Percentiles rank a stretch among this genome's conserved stretches.
These are phyloP conservation scores for Sanghuangporus weigelae DNA, from an alignment of 1,284 basidiomycete genomes.

Conservation along the genomic window DNA sequence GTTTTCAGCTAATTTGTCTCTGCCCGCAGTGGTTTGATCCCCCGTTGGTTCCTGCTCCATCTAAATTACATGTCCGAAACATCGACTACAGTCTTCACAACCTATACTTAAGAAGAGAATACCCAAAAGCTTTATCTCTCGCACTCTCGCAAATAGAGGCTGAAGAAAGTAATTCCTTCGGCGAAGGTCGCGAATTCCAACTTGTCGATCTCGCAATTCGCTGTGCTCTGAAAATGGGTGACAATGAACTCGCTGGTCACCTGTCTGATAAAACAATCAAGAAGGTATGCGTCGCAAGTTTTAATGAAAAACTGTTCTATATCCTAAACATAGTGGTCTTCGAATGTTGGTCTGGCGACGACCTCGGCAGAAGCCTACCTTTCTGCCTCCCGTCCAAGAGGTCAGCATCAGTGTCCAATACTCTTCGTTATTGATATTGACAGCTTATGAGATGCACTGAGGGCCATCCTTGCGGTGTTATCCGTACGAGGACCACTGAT, in stretches of 20 bases:
- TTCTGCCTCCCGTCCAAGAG: background rate
- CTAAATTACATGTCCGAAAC: constrained; percentile 7
- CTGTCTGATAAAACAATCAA: constrained; percentile 12
- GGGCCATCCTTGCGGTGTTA: constrained; percentile 8
- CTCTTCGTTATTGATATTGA: background rate
- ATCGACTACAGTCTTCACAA: constrained; percentile 15
- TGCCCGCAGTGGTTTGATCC: constrained; percentile 11
- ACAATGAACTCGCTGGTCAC: background rate
- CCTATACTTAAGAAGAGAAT: constrained; percentile 12
- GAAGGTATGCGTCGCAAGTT: background rate
- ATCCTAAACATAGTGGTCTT: constrained; percentile 5
- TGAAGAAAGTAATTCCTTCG: constrained; percentile 4
- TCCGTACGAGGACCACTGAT: background rate
- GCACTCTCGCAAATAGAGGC: constrained; percentile 5
- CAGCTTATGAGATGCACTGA: constrained; percentile 7
- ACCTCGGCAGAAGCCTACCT: constrained; percentile 11
- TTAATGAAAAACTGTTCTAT: background rate
- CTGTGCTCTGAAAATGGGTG: constrained; percentile 8
- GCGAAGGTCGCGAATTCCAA: constrained; percentile 10
- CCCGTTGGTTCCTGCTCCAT: background rate
- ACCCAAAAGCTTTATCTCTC: constrained; percentile 1
- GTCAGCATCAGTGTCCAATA: background rate
- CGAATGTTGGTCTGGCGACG: constrained; percentile 4
- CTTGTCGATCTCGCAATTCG: constrained; percentile 13
- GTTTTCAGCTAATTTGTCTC: background rate